Percentiles rank a stretch among this genome's conserved stretches.
phyloP scores from a whole-genome alignment of 2,329 filamentous ascomycete species.

The Neophaeococcomyces mojaviensis region DNA sequence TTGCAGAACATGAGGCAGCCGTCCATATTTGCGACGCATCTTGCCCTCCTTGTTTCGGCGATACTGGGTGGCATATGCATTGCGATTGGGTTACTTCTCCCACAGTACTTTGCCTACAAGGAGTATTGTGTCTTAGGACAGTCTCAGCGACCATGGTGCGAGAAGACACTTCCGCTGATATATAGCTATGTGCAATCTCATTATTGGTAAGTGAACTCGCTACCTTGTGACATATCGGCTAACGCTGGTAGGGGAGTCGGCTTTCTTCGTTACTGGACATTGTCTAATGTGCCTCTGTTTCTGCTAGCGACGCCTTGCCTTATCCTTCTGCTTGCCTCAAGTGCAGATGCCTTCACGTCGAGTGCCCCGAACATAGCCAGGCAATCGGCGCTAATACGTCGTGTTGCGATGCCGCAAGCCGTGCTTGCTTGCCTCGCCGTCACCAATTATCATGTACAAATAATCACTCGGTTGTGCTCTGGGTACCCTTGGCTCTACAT shows the following conservation, averaged over 20 bases:
- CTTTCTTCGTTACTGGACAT: conserved; percentile 82
- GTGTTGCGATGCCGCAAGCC: conserved; percentile 65
- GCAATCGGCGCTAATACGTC: conserved; percentile 18
- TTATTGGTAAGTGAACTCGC: conserved; percentile 65
- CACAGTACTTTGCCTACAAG: conserved; percentile 68
- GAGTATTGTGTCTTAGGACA: conserved; percentile 53
- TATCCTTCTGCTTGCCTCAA: conserved; percentile 57
- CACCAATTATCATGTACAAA: conserved; percentile 84
- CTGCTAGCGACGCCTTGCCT: conserved; percentile 73
- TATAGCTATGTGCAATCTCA: conserved; percentile 81
- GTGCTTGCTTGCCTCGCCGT: conserved; percentile 64
- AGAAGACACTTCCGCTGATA: conserved; percentile 66
- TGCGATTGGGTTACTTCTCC: conserved; percentile 58
- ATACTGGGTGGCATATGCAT: conserved; percentile 61
- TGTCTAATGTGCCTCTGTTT: conserved; percentile 81
- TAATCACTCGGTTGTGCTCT: conserved; percentile 81
- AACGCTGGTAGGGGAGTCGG: conserved; percentile 66
- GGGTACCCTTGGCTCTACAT: conserved; percentile 87
- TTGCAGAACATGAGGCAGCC: conserved; percentile 49
- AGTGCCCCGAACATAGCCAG: conserved; percentile 1
- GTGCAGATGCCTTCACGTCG: conserved; percentile 33
- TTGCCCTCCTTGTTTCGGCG: conserved; percentile 51
- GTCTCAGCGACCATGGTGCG: conserved; percentile 64
- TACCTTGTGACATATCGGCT: neutral
- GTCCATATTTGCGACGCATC: conserved; percentile 31